Percentiles rank a stretch among this genome's conserved stretches.
Evolutionary conservation across 805 yeast species (phyloP).

Genomic region (Barnettozyma botsteinii): DNA sequence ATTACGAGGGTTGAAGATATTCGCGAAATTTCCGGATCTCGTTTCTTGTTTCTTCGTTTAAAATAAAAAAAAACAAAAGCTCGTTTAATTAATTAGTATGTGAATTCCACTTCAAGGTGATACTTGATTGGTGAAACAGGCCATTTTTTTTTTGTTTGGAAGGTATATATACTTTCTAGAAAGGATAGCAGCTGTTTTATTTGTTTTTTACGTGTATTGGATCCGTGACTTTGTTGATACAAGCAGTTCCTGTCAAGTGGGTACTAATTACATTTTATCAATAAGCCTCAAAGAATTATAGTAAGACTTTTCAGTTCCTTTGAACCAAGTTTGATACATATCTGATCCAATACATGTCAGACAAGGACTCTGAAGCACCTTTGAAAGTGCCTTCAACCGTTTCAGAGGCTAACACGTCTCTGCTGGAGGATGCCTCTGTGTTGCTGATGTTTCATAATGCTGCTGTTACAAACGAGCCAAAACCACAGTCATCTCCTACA

Average conservation of each 20-base stretch:
- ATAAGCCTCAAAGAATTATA: too few species aligned
- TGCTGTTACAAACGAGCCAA: constrained; percentile 28
- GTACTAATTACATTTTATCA: too few species aligned
- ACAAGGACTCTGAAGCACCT: not conserved
- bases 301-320: too few species aligned
- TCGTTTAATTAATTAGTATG: too few species aligned
- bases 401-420: constrained; percentile 19
- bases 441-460: constrained; percentile 54
- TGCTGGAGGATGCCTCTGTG: constrained; percentile 56
- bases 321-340: too few species aligned
- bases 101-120: too few species aligned
- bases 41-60: constrained; percentile 3
- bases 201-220: too few species aligned
- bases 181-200: too few species aligned
- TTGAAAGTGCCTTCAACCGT: not conserved
- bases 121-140: too few species aligned
- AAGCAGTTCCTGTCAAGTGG: too few species aligned
- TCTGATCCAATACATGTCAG: constrained; percentile 1
- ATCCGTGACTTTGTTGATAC: too few species aligned
- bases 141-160: not conserved
- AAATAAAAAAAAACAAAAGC: not conserved
- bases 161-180: too few species aligned
- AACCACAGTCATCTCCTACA: constrained; percentile 3
- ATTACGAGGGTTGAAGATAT: not conserved
- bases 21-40: not conserved